phyloP scores from a whole-genome alignment of 257 asterid genomes.

The Scutellaria barbata region DNA sequence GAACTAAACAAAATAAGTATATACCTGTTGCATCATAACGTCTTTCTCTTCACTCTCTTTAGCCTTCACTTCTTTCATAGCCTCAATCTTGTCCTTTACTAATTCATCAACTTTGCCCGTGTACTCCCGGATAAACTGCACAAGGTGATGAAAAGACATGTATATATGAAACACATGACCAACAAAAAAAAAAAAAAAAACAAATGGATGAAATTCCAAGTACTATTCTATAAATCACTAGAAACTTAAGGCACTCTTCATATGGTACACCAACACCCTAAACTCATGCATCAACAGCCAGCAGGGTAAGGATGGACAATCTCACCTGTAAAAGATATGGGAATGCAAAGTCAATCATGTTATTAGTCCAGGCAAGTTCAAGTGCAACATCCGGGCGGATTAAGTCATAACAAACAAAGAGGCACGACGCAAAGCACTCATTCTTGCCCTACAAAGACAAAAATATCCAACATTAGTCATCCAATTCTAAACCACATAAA shows the following conservation, averaged over 20 bases:
- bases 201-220: neutral
- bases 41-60: constrained; percentile 91
- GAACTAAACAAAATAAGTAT: neutral
- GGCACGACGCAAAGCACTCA: constrained; percentile 98
- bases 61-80: constrained; percentile 73
- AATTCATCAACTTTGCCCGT: constrained; percentile 93
- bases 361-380: constrained; percentile 97
- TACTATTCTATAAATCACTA: constrained; percentile 8
- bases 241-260: neutral
- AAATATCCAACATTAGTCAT: constrained; percentile 23
- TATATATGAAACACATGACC: constrained; percentile 8
- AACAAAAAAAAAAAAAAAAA: constrained; percentile 27
- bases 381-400: constrained; percentile 94
- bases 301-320: constrained; percentile 26
- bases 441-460: constrained; percentile 80
- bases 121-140: constrained; percentile 94
- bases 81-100: constrained; percentile 83
- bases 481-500: constrained; percentile 15
- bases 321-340: constrained; percentile 93
- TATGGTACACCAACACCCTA: neutral
- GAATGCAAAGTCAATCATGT: constrained; percentile 95
- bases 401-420: constrained; percentile 94
- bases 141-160: constrained; percentile 27
- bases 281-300: constrained; percentile 13
- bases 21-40: constrained; percentile 84